Evolutionary conservation across 2,329 filamentous ascomycete species (phyloP), one percentile per base, ranked within the genome.

Genomic region (Colletotrichum trifolii): DNA sequence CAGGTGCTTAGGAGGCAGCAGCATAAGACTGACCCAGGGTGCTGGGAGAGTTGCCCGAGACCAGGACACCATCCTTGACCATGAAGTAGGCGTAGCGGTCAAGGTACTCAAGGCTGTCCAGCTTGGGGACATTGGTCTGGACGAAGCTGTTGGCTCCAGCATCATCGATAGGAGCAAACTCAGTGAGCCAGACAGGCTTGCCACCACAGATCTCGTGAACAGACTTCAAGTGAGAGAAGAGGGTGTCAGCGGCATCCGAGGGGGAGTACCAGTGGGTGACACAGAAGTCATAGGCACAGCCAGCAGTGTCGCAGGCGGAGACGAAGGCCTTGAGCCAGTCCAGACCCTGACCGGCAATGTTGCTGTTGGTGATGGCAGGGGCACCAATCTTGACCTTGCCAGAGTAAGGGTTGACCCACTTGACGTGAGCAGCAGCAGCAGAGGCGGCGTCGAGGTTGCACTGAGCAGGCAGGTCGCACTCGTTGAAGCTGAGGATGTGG

Each of bases 401-500:
- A n/a, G 76, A 70, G 73, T 84, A 88, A 25, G 81, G 80, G 78
- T 85, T 84, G 80, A 91, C 81, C 74, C 80, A 81, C 72, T 82
- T 69, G 59, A 81, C 82, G 76, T 88, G 87, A 35, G 76, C 77
- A 1, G 74, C 43, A n/a, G 87, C 88, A 43, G 87, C 88, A 2
- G 72, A 73, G 6, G 71, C 70, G n/a, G 87, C 78, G 33, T 76
- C 74, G 74, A 90, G 74, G 80, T 89, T 86, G 71, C 87, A 79
- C 78, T 92, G 89, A n/a, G 73, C 73, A 11, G 70, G 69, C 67
- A 84, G 83, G 75, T 93, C 90, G 49, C 88, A 88, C 82, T 93
- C 90, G 83, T 93, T 93, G 85, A 91, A 91, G 75, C 83, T 83
- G 72, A 92, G 83, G 60, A 92, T 75, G 70, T 83, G 81, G 67